These are phyloP conservation scores for Caloboletus inedulis DNA, from an alignment of 1,284 basidiomycete species.

Conservation along the genomic window DNA sequence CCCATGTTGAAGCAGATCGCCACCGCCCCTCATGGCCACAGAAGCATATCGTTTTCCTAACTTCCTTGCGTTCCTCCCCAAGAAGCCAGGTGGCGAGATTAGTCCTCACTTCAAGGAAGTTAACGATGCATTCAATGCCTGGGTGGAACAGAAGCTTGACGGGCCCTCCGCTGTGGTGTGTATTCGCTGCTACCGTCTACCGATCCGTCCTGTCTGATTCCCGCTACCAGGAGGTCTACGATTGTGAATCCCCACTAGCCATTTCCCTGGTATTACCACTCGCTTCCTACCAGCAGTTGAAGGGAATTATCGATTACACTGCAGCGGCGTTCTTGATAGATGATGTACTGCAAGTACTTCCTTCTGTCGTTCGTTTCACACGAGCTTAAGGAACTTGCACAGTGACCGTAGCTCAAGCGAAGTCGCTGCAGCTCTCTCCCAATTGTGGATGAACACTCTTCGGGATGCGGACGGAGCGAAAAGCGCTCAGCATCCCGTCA, in stretches of 20 bases:
- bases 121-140: constrained; percentile 15
- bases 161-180: constrained; percentile 14
- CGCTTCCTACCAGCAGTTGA: constrained; percentile 16
- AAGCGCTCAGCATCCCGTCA: not conserved
- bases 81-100: constrained; percentile 19
- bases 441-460: not conserved
- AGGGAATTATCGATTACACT: constrained; percentile 19
- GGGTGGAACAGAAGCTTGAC: constrained; percentile 18
- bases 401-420: not conserved
- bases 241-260: constrained; percentile 6
- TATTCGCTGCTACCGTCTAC: not conserved
- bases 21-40: not conserved
- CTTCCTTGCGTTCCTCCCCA: constrained; percentile 16
- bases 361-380: constrained; percentile 15
- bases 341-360: not conserved
- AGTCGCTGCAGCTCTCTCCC: too few species aligned
- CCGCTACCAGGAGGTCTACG: not conserved
- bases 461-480: not conserved
- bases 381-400: not conserved
- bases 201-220: not conserved
- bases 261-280: constrained; percentile 13
- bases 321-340: not conserved
- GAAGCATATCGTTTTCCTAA: constrained; percentile 16
- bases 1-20: not conserved
- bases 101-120: constrained; percentile 18